phyloP scores from a whole-genome alignment of 75 land plant genomes.

The Sequoiadendron giganteum region DNA sequence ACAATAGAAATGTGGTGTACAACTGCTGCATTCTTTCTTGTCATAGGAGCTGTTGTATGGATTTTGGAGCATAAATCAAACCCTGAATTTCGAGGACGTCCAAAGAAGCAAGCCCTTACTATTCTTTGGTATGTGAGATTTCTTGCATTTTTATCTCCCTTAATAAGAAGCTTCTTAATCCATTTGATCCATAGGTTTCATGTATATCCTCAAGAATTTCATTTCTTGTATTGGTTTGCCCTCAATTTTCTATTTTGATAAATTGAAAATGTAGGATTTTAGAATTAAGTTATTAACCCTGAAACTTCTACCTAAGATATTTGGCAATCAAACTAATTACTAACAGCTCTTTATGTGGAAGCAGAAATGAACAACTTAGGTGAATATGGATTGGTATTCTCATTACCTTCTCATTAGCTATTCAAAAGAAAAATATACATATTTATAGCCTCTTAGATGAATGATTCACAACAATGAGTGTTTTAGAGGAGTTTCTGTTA shows the following conservation, averaged over 20 bases:
- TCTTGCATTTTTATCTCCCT: background rate
- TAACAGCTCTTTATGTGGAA: too few species aligned
- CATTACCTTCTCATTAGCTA: too few species aligned
- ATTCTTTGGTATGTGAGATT: slow-evolving; percentile 31
- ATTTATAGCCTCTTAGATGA: too few species aligned
- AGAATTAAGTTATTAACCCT: too few species aligned
- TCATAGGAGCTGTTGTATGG: slow-evolving; percentile 54
- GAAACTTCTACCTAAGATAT: too few species aligned
- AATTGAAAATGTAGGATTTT: background rate
- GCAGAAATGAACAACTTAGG: too few species aligned
- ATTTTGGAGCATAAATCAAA: slow-evolving; percentile 54
- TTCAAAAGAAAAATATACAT: too few species aligned
- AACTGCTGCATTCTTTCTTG: slow-evolving; percentile 32
- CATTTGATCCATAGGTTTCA: background rate
- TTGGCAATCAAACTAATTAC: too few species aligned
- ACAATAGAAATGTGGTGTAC: slow-evolving; percentile 44
- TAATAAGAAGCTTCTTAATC: background rate
- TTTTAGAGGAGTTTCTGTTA: too few species aligned
- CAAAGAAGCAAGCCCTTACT: slow-evolving; percentile 42
- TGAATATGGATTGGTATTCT: too few species aligned
- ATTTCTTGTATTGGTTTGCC: background rate
- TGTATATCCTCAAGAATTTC: background rate
- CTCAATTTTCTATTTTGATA: background rate
- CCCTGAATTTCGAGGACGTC: slow-evolving; percentile 49
- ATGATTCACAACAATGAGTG: too few species aligned